Evolutionary conservation across 2,329 filamentous ascomycete genomes (phyloP).

Genomic region (Verticillium longisporum): DNA sequence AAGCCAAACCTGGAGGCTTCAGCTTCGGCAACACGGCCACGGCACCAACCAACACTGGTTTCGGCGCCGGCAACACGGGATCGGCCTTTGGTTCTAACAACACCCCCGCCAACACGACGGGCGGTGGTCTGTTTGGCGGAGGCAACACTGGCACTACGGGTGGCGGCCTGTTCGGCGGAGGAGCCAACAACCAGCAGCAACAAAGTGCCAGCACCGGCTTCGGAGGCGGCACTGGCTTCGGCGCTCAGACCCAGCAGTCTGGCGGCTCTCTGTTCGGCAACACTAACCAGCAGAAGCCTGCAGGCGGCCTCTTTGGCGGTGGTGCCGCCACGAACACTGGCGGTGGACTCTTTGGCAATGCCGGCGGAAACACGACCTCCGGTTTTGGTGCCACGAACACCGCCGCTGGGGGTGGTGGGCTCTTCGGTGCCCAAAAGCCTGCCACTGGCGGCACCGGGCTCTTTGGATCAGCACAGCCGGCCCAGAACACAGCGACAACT

Average conservation of each 20-base stretch:
- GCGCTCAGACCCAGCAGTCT: slow-evolving; percentile 14
- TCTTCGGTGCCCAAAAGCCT: slow-evolving; percentile 35
- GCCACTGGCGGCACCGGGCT: slow-evolving; percentile 35
- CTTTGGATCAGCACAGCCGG: slow-evolving; percentile 36
- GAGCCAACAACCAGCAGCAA: slow-evolving; percentile 12
- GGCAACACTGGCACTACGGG: slow-evolving; percentile 25
- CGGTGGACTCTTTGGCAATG: slow-evolving; percentile 32
- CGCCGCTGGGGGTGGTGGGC: slow-evolving; percentile 23
- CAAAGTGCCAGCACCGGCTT: slow-evolving; percentile 11
- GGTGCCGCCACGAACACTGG: slow-evolving; percentile 21
- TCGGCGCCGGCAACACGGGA: slow-evolving; percentile 26
- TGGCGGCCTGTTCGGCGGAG: slow-evolving; percentile 30
- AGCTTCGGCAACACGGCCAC: slow-evolving; percentile 34
- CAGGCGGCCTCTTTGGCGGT: slow-evolving; percentile 13
- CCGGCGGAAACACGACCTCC: slow-evolving; percentile 16
- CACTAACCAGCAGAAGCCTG: slow-evolving; percentile 10
- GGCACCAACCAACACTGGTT: slow-evolving; percentile 15
- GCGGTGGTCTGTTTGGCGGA: slow-evolving; percentile 33
- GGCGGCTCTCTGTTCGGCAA: slow-evolving; percentile 20
- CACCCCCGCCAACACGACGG: slow-evolving; percentile 20
- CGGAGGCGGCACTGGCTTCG: slow-evolving; percentile 17
- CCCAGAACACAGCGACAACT: slow-evolving; percentile 24
- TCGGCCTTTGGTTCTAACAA: slow-evolving; percentile 32
- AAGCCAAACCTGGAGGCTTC: slow-evolving; percentile 31
- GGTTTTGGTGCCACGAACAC: slow-evolving; percentile 37